A percentile compares a stretch with the other conserved stretches of the same genome.
Evolutionary conservation across 495 filamentous ascomycete genomes (phyloP).

Genomic region (Lasiosphaeriaceae sp.): DNA sequence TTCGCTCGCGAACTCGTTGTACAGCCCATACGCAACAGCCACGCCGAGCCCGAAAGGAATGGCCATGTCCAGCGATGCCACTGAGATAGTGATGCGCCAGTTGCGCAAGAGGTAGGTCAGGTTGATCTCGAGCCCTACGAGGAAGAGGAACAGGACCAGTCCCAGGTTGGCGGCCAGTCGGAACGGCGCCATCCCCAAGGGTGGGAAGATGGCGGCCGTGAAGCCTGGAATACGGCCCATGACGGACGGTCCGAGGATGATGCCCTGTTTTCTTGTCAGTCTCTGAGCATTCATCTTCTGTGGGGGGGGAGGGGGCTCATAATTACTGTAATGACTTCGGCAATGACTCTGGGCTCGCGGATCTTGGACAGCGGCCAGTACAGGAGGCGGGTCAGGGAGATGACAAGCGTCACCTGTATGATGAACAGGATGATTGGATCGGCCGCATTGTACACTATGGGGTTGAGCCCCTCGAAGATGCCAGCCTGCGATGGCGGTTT

Average conservation of each 20-base stretch:
- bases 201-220: slow-evolving; percentile 66
- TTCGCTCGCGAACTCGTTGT: slow-evolving; percentile 73
- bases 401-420: slow-evolving; percentile 85
- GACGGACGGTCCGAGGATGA: slow-evolving; percentile 80
- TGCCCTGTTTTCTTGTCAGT: no score
- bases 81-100: slow-evolving; percentile 75
- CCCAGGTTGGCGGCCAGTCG: slow-evolving; percentile 82
- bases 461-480: slow-evolving; percentile 55
- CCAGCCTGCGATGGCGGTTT: slow-evolving; percentile 17
- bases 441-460: slow-evolving; percentile 63
- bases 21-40: slow-evolving; percentile 83
- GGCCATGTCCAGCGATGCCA: slow-evolving; percentile 75
- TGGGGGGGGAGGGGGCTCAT: neutral
- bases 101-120: slow-evolving; percentile 74
- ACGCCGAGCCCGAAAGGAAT: slow-evolving; percentile 64
- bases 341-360: slow-evolving; percentile 85
- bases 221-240: slow-evolving; percentile 79
- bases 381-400: slow-evolving; percentile 76
- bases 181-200: slow-evolving; percentile 64
- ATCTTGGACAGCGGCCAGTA: slow-evolving; percentile 72
- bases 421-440: slow-evolving; percentile 89
- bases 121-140: slow-evolving; percentile 87
- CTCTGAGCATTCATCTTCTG: no score
- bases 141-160: slow-evolving; percentile 80
- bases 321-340: slow-evolving; percentile 71